A percentile compares a stretch with the other conserved stretches of the same genome.
phyloP scores from a whole-genome alignment of 1,139 yeast genomes.

The Yamadazyma pseudoaaseri region DNA sequence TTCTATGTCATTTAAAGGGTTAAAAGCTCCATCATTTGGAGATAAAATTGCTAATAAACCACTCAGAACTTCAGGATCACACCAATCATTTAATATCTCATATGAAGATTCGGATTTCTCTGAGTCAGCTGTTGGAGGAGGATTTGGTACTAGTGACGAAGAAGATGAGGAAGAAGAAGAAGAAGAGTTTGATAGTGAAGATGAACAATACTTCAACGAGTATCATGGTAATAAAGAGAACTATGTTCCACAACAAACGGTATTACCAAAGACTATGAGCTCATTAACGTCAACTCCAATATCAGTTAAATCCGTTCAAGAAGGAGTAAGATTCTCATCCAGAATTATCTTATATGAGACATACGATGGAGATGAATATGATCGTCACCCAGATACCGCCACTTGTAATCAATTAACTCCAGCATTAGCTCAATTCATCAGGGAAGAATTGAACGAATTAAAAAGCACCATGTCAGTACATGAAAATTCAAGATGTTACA shows the following conservation, averaged over 20 bases:
- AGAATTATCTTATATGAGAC: conserved; percentile 86
- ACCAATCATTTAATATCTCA: conserved; percentile 43
- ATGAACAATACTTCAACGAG: background rate
- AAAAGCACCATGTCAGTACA: conserved; percentile 84
- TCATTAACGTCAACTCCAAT: conserved; percentile 2
- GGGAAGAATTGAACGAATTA: conserved; percentile 77
- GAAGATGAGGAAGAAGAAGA: conserved; percentile 19
- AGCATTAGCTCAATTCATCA: conserved; percentile 79
- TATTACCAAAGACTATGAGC: conserved; percentile 2
- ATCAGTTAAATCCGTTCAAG: background rate
- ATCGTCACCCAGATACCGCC: conserved; percentile 89
- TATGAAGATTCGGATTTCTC: conserved; percentile 30
- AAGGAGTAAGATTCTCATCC: conserved; percentile 74
- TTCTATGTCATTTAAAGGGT: conserved; percentile 67
- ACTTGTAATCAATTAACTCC: conserved; percentile 95
- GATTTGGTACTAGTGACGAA: conserved; percentile 29
- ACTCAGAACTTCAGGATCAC: conserved; percentile 37
- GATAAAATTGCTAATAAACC: conserved; percentile 30
- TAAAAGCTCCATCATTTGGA: conserved; percentile 56
- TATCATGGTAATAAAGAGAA: background rate
- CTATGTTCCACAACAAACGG: conserved; percentile 1
- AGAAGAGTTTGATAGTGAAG: conserved; percentile 2
- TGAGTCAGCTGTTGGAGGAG: conserved; percentile 27
- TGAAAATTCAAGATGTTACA: conserved; percentile 70
- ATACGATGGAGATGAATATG: conserved; percentile 80